Conservation (phyloP, 768 basidiomycete genomes). For the Leucosporidium scottii region DNA sequence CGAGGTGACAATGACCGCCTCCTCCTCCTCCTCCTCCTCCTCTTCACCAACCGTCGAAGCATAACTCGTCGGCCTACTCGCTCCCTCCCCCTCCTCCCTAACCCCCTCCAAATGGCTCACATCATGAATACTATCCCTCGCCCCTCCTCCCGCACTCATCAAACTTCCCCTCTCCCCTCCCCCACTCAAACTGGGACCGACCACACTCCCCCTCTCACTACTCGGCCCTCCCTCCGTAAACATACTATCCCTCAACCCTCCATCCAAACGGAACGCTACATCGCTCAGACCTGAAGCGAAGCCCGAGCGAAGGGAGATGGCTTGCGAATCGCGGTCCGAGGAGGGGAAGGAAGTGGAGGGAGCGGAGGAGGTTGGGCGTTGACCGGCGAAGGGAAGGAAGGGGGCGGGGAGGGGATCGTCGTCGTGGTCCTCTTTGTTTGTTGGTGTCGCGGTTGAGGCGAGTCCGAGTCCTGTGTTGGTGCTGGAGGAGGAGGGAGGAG, state of each 20-base stretch:
- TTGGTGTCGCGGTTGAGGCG: no score
- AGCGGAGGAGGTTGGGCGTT: slow-evolving; percentile 16
- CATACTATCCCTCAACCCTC: no score
- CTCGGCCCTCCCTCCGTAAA: not conserved
- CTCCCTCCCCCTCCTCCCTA: not conserved
- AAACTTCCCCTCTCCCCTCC: slow-evolving; percentile 1
- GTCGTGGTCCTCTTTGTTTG: no score
- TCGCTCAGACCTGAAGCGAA: slow-evolving; percentile 33
- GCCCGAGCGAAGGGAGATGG: slow-evolving; percentile 31
- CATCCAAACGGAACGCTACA: slow-evolving; percentile 36
- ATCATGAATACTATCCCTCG: not conserved
- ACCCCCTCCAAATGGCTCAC: not conserved
- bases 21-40: not conserved
- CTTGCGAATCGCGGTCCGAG: slow-evolving; percentile 7
- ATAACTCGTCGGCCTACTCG: not conserved
- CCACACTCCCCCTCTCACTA: not conserved
- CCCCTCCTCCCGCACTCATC: not conserved
- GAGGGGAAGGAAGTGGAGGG: not conserved
- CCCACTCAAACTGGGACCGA: not conserved
- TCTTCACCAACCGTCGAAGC: not conserved
- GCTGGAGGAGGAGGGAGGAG: not conserved
- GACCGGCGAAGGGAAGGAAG: slow-evolving; percentile 32
- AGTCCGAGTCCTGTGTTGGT: not conserved
- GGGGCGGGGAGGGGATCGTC: slow-evolving; percentile 31
- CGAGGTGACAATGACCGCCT: not conserved